These are phyloP conservation scores for Termitomyces sp. DNA, from an alignment of 768 basidiomycete species.

Conservation along the genomic window DNA sequence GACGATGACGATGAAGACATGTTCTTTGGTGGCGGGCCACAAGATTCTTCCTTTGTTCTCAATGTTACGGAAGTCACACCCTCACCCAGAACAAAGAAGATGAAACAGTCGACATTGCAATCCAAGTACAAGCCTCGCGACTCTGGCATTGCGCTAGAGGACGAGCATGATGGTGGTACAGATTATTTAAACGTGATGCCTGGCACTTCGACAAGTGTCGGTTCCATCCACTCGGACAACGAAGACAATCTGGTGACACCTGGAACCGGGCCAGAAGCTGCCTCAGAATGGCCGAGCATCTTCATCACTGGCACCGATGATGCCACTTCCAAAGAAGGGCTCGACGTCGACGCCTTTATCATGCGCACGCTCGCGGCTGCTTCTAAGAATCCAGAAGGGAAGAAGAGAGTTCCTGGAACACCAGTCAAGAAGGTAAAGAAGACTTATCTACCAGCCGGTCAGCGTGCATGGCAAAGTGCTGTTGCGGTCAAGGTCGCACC, in stretches of 20 bases:
- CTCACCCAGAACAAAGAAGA: constrained; percentile 40
- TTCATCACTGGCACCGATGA: constrained; percentile 39
- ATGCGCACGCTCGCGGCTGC: constrained; percentile 58
- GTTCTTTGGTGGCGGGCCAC: constrained; percentile 43
- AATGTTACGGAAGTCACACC: constrained; percentile 53
- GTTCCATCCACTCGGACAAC: constrained; percentile 50
- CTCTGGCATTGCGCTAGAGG: constrained; percentile 56
- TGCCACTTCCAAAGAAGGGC: constrained; percentile 19
- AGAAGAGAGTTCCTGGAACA: constrained; percentile 70
- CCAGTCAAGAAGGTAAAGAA: constrained; percentile 75
- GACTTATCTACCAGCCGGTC: constrained; percentile 44
- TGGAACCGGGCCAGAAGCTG: constrained; percentile 41
- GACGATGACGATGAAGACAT: constrained; percentile 49
- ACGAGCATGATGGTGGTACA: constrained; percentile 38
- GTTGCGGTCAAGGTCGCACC: constrained; percentile 62
- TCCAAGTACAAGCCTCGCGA: constrained; percentile 71
- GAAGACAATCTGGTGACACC: constrained; percentile 73
- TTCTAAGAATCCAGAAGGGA: constrained; percentile 37
- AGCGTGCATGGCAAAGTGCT: constrained; percentile 79
- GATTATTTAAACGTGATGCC: constrained; percentile 39
- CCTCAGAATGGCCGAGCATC: constrained; percentile 60
- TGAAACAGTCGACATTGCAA: constrained; percentile 32
- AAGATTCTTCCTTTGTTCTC: constrained; percentile 49
- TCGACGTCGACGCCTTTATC: constrained; percentile 67
- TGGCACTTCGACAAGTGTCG: constrained; percentile 55